Conservation (phyloP, 202 grass and related monocot species). For the Setaria italica region DNA sequence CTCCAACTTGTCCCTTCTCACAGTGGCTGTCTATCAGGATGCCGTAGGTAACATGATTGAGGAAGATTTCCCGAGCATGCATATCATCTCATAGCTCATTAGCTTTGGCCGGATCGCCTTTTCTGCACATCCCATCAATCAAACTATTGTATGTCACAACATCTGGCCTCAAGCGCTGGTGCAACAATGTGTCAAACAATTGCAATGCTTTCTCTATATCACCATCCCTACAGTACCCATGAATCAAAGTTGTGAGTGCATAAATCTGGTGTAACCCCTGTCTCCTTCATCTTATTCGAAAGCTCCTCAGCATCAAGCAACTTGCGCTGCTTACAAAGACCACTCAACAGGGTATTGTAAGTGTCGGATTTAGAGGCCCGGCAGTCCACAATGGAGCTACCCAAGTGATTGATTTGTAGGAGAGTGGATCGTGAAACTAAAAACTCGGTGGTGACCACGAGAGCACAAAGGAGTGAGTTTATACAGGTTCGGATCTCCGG, state of each 20-base stretch:
- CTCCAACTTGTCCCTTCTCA: slow-evolving; percentile 71
- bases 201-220: slow-evolving; percentile 58
- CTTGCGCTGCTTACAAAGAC: slow-evolving; percentile 67
- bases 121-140: slow-evolving; percentile 89
- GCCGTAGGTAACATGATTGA: slow-evolving; percentile 78
- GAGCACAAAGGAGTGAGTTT: too few species aligned
- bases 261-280: slow-evolving; percentile 78
- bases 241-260: slow-evolving; percentile 89
- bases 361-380: too few species aligned
- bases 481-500: too few species aligned
- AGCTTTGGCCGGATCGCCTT: slow-evolving; percentile 79
- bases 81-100: slow-evolving; percentile 91
- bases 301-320: slow-evolving; percentile 66
- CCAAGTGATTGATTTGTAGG: too few species aligned
- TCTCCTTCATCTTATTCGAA: slow-evolving; percentile 77
- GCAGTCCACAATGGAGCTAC: too few species aligned
- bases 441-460: too few species aligned
- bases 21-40: slow-evolving; percentile 85
- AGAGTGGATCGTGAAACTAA: too few species aligned
- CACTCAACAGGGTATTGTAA: slow-evolving; percentile 86
- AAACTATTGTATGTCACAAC: slow-evolving; percentile 94
- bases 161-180: slow-evolving; percentile 72
- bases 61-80: slow-evolving; percentile 71
- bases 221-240: slow-evolving; percentile 80
- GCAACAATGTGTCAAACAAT: slow-evolving; percentile 68